Evolutionary conservation across 2,329 filamentous ascomycete species (phyloP), one percentile per base, ranked within the genome.

Genomic region (Cladosporium sphaerospermum): DNA sequence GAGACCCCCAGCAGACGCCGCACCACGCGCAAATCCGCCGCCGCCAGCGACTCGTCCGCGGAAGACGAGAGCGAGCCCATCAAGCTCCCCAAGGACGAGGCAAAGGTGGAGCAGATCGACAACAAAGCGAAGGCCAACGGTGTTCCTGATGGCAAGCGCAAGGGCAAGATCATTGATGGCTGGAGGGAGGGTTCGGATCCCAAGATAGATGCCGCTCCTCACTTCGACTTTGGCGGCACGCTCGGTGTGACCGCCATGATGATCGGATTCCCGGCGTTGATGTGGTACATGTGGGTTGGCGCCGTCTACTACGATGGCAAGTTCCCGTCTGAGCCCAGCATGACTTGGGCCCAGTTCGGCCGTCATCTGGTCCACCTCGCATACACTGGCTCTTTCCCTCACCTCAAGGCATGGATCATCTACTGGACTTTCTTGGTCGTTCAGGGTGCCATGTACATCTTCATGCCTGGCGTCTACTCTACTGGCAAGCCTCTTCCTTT

Each of bases 251-350:
- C 80, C 13, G 76, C 81, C 61, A 90, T 96, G 82, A 97, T 97
- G 89, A 79, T 90, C 57, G 83, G 86, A 43, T 99, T 97, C 72
- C 93, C 93, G n/a, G 57, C 85, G 36, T 80, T 99, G 63, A 97
- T 97, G 92, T 96, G 89, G 80, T 97, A 96, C 75, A 96, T 99
- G 91, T 97, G 91, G 91, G 85, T 95, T 70, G 93, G 93, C 47
- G 88, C 92, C 33, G 91, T 85, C 46, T 96, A 92, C 74, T 99
- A 96, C 73, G 77, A 89, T 67, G 92, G 92, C 62, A 84, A 87
- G 58, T 77, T 95, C 48, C 93, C 93, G 13, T 73, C 75, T 41
- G 64, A 68, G 56, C 65, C 64, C 19, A 59, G 57, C 58, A 64
- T 64, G 63, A 84, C 78, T 61, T 81, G 82, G 67, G 61, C 66